Evolutionary conservation across 2,329 filamentous ascomycete species (phyloP).

Genomic region (Beauveria rudraprayagi): DNA sequence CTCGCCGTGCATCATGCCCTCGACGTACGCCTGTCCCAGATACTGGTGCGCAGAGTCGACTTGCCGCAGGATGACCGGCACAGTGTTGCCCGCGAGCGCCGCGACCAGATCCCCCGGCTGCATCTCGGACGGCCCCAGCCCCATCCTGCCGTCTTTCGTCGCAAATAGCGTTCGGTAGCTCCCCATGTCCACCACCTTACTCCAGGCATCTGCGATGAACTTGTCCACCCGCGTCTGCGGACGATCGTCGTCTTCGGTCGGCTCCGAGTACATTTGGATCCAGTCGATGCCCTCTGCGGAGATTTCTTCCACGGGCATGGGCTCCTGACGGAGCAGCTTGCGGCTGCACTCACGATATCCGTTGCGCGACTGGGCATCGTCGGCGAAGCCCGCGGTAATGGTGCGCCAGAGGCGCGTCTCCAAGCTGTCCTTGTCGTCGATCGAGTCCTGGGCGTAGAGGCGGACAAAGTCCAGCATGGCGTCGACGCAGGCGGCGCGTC

Average conservation of each 20-base stretch:
- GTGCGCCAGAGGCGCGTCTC: constrained; percentile 1
- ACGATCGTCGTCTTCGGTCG: neutral
- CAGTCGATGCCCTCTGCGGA: neutral
- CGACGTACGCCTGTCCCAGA: neutral
- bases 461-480: neutral
- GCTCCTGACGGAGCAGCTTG: neutral
- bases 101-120: neutral
- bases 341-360: neutral
- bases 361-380: neutral
- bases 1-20: constrained; percentile 2
- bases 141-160: neutral
- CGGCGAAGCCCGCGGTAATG: neutral
- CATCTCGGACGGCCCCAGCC: neutral
- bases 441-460: neutral
- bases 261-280: neutral
- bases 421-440: neutral
- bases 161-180: neutral
- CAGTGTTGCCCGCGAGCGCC: neutral
- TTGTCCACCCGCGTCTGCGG: neutral
- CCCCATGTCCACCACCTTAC: neutral
- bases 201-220: neutral
- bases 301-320: neutral
- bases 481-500: neutral
- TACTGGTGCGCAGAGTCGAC: neutral
- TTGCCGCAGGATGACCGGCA: neutral